These are phyloP conservation scores for Conringia planisiliqua DNA, from an alignment of 345 rosid species.

Conservation along the genomic window DNA sequence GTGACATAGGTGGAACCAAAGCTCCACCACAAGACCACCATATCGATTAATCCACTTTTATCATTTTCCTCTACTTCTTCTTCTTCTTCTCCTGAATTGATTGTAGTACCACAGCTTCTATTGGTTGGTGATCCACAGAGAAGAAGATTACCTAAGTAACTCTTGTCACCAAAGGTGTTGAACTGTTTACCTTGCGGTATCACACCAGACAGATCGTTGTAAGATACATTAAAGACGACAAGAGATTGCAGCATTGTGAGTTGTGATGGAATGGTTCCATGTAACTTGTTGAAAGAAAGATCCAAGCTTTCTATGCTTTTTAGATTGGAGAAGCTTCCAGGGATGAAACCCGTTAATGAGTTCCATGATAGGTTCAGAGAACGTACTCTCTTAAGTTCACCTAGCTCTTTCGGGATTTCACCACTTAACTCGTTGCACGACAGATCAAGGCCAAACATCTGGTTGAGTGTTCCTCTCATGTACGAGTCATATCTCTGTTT, in stretches of 20 bases:
- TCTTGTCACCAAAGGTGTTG: slow-evolving; percentile 15
- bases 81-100: background rate
- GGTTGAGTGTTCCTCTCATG: slow-evolving; percentile 13
- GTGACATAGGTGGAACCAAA: slow-evolving; percentile 11
- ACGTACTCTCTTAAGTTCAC: slow-evolving; percentile 12
- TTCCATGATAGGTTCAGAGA: slow-evolving; percentile 27
- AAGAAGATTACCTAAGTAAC: slow-evolving; percentile 17
- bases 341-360: slow-evolving; percentile 2
- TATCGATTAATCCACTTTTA: background rate
- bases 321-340: slow-evolving; percentile 20
- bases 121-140: slow-evolving; percentile 19
- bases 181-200: slow-evolving; percentile 23
- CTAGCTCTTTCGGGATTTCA: slow-evolving; percentile 14
- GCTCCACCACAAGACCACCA: slow-evolving; percentile 23
- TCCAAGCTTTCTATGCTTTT: slow-evolving; percentile 16
- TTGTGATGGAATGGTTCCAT: slow-evolving; percentile 17
- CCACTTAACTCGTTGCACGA: slow-evolving; percentile 30
- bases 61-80: background rate
- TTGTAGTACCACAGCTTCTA: slow-evolving; percentile 4
- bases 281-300: slow-evolving; percentile 23
- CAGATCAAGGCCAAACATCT: slow-evolving; percentile 28
- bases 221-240: slow-evolving; percentile 23
- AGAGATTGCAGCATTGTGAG: slow-evolving; percentile 12
- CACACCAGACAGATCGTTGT: slow-evolving; percentile 16
- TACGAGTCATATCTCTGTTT: slow-evolving; percentile 29